Evolutionary conservation across 148 eudicot genomes (phyloP), one percentile per base, ranked within the genome.

Genomic region (Salicornia ramosissima): DNA sequence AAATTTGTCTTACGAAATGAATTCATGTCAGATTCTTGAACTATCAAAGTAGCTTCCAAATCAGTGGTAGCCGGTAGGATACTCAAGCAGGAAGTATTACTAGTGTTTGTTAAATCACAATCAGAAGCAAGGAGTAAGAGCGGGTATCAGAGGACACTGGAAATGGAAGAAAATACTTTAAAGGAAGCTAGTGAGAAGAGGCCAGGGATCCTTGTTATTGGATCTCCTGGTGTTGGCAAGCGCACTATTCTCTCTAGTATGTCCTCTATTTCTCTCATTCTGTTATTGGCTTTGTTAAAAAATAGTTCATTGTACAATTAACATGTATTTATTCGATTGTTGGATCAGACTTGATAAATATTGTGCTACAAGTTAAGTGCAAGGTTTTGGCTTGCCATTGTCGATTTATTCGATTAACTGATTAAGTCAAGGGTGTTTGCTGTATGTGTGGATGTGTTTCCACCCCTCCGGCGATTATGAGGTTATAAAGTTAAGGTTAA

Each of bases 231-330:
- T 77, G 97, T 88, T 28, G 97, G 97, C 65, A 91, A 90, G 70
- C 97, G 95, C 51, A 85, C 97, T 68, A 83, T 91, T 55, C 77
- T 91, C 71, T 83, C 95, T 53, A 83, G 97, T 91, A 84, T 67
- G 68, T n/a, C 57, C 54, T 40, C 52, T 70, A 70, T 72, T 65
- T 69, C 64, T 78, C 49, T 42, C 67, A 25, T 67, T 63, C 42
- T n/a, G 16, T 58, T 8, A 13, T 4, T 40, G 49, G 28, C 43
- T 33, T 13, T 50, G 19, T 36, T 30, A 53, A 26, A 45, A 24
- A 43, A 25, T 63, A 26, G 6, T 31, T 69, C 18, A 33, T 71
- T 5, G 15, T 30, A 6, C 42, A 15, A 29, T 57, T 1, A 47
- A 14, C 3, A 16, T 47, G 51, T 16, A 15, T 36, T 36, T 36